A percentile compares a stretch with the other conserved stretches of the same genome.
Conservation (phyloP, 768 basidiomycete genomes). For the Tremella yokohamensis region DNA sequence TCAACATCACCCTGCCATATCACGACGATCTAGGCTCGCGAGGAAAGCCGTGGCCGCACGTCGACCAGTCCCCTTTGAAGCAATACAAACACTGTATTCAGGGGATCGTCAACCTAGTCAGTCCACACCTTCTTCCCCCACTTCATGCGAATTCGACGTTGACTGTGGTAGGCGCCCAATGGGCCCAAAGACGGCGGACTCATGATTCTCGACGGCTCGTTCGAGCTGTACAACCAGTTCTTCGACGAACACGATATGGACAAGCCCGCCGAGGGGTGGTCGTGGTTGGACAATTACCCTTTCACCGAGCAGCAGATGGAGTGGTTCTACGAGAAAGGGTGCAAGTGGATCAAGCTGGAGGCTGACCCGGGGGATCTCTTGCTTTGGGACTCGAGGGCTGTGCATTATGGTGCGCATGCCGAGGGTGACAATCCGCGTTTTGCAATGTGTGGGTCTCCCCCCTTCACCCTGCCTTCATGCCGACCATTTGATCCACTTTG, state of each 20-base stretch:
- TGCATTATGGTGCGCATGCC: conserved; percentile 46
- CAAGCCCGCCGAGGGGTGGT: conserved; percentile 19
- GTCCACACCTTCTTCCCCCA: background rate
- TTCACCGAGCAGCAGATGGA: conserved; percentile 28
- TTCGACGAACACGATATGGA: conserved; percentile 6
- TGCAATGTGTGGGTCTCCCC: conserved; percentile 41
- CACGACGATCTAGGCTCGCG: conserved; percentile 13
- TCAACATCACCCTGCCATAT: conserved; percentile 20
- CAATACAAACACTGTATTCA: conserved; percentile 34
- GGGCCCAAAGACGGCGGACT: conserved; percentile 52
- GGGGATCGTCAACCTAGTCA: conserved; percentile 40
- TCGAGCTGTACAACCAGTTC: conserved; percentile 15
- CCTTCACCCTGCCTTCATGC: background rate
- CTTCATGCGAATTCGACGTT: conserved; percentile 1
- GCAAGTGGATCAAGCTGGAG: conserved; percentile 47
- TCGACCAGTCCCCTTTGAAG: conserved; percentile 22
- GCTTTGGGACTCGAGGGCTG: conserved; percentile 44
- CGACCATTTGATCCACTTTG: background rate
- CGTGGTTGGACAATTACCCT: conserved; percentile 13
- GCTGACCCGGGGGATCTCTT: conserved; percentile 48
- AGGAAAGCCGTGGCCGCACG: conserved; percentile 17
- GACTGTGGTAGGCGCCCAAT: conserved; percentile 28
- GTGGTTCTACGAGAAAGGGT: conserved; percentile 51
- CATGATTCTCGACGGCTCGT: conserved; percentile 49
- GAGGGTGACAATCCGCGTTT: conserved; percentile 31